Conservation (phyloP, 2,329 filamentous ascomycete genomes). For the Chrysosporium queenslandicum region DNA sequence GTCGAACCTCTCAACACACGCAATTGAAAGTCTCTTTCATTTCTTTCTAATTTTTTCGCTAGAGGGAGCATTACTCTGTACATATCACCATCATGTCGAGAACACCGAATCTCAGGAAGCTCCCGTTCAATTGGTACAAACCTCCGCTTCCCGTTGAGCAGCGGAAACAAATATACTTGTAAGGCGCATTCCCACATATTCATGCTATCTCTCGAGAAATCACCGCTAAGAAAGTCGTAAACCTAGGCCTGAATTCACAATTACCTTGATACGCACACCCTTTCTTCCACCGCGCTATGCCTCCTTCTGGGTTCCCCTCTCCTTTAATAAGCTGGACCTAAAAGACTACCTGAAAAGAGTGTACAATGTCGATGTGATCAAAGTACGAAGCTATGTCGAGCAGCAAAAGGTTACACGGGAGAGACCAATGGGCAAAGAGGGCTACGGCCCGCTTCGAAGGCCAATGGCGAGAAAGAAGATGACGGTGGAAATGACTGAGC, state of each 20-base stretch:
- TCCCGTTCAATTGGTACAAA: conserved; percentile 11
- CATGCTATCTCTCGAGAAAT: background rate
- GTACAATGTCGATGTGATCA: conserved; percentile 64
- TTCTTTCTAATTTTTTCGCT: background rate
- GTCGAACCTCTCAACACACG: background rate
- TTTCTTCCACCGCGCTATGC: conserved; percentile 69
- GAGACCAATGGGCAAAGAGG: conserved; percentile 28
- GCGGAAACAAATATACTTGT: conserved; percentile 41
- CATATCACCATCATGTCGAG: background rate
- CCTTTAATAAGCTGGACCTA: conserved; percentile 91
- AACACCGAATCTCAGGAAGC: background rate
- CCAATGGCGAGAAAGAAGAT: conserved; percentile 75
- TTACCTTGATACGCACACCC: conserved; percentile 66
- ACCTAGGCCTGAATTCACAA: conserved; percentile 64
- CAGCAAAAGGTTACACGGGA: conserved; percentile 51
- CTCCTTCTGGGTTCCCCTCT: conserved; percentile 80
- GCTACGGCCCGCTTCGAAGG: conserved; percentile 54
- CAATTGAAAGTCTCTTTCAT: background rate
- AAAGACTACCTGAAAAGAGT: conserved; percentile 86
- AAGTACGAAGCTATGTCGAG: conserved; percentile 71
- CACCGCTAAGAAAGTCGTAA: background rate
- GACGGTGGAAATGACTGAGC: conserved; percentile 78
- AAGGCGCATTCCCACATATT: conserved; percentile 17
- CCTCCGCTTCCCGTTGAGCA: conserved; percentile 14
- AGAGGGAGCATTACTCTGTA: background rate